Conservation (phyloP, 768 basidiomycete genomes). For the Pleurotus salmoneostramineus region DNA sequence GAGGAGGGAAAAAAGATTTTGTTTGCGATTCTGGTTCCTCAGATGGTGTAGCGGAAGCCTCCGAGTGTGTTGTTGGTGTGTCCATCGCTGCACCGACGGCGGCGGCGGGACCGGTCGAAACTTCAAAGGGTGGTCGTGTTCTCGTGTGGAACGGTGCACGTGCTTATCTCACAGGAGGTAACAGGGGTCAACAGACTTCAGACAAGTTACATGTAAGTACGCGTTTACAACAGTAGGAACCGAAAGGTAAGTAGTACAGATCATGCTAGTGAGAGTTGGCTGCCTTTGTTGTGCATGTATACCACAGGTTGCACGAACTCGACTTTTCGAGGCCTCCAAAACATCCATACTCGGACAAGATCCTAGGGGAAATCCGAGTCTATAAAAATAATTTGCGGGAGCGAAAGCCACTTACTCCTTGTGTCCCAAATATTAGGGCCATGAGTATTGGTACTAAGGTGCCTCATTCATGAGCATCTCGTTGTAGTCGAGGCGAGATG, state of each 20-base stretch:
- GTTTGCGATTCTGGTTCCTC: not conserved
- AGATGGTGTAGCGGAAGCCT: not conserved
- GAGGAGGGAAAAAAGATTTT: not conserved
- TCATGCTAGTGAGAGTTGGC: not conserved
- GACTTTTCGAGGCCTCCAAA: not conserved
- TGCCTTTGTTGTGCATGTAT: not conserved
- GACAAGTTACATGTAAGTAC: too few relatives aligned
- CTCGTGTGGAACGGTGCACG: not conserved
- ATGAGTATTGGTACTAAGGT: not conserved
- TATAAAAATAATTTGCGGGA: not conserved
- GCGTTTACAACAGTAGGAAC: not conserved
- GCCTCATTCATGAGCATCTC: not conserved
- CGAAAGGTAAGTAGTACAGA: not conserved
- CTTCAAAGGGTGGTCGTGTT: too few relatives aligned
- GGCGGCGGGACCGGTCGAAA: too few relatives aligned
- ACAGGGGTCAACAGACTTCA: not conserved
- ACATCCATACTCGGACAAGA: not conserved
- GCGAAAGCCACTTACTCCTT: not conserved
- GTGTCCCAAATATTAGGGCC: constrained; percentile 1
- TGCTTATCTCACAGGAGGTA: not conserved
- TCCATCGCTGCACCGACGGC: not conserved
- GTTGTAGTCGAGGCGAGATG: not conserved
- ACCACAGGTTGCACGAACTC: not conserved
- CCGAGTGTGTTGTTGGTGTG: not conserved
- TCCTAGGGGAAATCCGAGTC: not conserved